Conservation (phyloP, 352 stramenopile genomes). For the Globisporangium iwayamae region DNA sequence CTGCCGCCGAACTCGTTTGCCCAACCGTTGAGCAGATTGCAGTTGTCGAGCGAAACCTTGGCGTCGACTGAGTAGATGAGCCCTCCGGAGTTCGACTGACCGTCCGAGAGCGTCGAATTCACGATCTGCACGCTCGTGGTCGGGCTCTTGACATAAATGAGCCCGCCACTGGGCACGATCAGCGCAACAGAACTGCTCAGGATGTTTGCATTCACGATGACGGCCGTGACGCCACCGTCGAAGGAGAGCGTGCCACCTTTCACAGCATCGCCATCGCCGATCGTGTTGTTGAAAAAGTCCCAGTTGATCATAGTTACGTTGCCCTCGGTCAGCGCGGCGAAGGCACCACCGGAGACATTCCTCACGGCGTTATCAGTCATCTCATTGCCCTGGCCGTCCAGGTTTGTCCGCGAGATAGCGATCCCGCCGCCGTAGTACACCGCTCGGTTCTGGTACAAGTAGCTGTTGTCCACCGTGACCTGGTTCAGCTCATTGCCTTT, state of each 20-base stretch:
- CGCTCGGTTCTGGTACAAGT: constrained; percentile 24
- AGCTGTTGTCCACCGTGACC: constrained; percentile 21
- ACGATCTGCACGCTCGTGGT: constrained; percentile 27
- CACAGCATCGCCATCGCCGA: constrained; percentile 16
- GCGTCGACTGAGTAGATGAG: constrained; percentile 39
- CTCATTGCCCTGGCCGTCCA: constrained; percentile 20
- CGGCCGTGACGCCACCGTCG: constrained; percentile 14
- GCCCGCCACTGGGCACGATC: constrained; percentile 29
- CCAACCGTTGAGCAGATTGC: constrained; percentile 28
- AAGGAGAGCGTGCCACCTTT: constrained; percentile 30
- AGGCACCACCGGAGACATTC: constrained; percentile 23
- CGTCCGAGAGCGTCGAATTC: constrained; percentile 35
- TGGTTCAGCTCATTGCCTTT: constrained; percentile 8
- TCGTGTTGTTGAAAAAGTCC: constrained; percentile 38
- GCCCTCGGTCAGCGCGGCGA: constrained; percentile 23
- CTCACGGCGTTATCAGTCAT: constrained; percentile 21
- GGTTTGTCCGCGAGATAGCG: constrained; percentile 23
- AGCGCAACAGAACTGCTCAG: constrained; percentile 28
- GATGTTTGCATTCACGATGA: constrained; percentile 27
- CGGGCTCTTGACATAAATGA: constrained; percentile 39
- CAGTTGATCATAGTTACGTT: constrained; percentile 20
- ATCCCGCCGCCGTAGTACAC: constrained; percentile 27
- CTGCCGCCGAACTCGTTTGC: constrained; percentile 52
- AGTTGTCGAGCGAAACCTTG: constrained; percentile 26
- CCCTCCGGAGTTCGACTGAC: constrained; percentile 38